A percentile compares a stretch with the other conserved stretches of the same genome.
Evolutionary conservation across 129 eudicot species (phyloP).

Genomic region (Kitagawia praeruptora): DNA sequence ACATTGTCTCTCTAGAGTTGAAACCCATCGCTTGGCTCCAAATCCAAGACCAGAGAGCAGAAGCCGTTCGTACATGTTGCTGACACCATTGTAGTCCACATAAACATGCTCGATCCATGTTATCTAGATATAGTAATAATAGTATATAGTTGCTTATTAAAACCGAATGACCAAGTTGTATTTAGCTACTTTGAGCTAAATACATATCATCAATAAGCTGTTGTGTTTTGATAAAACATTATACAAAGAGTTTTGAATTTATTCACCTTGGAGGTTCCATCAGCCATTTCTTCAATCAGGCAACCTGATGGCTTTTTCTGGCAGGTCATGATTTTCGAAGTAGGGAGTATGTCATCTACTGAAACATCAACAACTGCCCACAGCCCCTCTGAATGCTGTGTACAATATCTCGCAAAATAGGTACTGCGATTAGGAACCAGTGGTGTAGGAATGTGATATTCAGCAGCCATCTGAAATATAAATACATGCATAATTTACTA

Average conservation of each 20-base stretch:
- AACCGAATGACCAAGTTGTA: background rate
- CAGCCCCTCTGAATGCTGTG: background rate
- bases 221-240: background rate
- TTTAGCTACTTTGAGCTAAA: no score
- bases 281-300: constrained; percentile 41
- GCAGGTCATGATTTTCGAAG: background rate
- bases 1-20: constrained; percentile 20
- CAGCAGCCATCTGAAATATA: constrained; percentile 40
- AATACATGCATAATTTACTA: background rate
- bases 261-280: constrained; percentile 54
- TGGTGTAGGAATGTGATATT: background rate
- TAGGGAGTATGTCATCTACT: background rate
- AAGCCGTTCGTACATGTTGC: constrained; percentile 27
- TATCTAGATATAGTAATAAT: constrained; percentile 17
- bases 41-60: constrained; percentile 46
- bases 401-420: background rate
- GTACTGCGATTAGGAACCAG: background rate
- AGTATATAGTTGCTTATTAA: no score
- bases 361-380: background rate
- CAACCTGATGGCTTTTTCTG: constrained; percentile 10
- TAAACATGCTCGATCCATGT: constrained; percentile 73
- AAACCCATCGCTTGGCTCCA: constrained; percentile 56
- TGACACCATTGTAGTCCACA: constrained; percentile 34
- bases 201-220: no score
- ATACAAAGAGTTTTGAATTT: background rate